Evolutionary conservation across 73 alveolate genomes (phyloP).

Genomic region (Tetrahymena elliotti): DNA sequence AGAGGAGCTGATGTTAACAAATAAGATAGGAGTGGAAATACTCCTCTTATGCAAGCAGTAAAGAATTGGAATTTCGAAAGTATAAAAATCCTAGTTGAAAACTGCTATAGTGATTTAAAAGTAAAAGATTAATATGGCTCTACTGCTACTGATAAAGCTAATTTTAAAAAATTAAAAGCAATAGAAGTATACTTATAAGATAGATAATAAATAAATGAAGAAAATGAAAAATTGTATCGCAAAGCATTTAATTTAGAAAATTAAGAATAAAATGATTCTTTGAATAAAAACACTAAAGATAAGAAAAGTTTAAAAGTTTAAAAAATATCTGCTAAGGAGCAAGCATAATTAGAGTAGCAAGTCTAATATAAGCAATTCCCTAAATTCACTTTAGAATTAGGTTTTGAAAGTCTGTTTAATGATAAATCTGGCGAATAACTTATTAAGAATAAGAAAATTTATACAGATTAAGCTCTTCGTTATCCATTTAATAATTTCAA

Average conservation of each 20-base stretch:
- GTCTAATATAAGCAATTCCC: not conserved
- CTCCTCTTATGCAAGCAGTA: not conserved
- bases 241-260: not conserved
- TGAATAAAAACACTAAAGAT: not conserved
- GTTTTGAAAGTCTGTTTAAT: not conserved
- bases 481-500: not conserved
- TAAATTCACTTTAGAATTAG: not conserved
- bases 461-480: not conserved
- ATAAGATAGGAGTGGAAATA: not conserved
- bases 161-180: not conserved
- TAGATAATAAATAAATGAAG: not conserved
- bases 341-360: not conserved
- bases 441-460: not conserved
- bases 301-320: not conserved
- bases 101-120: not conserved
- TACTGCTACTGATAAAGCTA: not conserved
- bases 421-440: not conserved
- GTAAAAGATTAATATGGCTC: not conserved
- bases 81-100: not conserved
- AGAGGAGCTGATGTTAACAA: not conserved
- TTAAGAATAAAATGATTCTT: not conserved
- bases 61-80: not conserved
- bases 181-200: not conserved
- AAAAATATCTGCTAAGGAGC: not conserved
- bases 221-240: not conserved